phyloP scores from a whole-genome alignment of 495 filamentous ascomycete genomes.

The Physcia stellaris region DNA sequence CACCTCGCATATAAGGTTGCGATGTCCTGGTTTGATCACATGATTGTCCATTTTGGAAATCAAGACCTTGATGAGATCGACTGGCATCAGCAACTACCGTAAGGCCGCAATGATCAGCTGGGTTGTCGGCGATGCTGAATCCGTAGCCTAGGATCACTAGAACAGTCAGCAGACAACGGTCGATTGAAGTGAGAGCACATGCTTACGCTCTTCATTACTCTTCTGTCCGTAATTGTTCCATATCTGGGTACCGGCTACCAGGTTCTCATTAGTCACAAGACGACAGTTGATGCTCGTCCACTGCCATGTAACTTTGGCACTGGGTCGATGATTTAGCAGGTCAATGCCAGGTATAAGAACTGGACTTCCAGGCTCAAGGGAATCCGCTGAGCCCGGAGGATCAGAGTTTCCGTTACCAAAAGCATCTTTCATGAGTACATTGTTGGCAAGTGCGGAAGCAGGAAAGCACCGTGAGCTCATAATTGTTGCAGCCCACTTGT shows the following conservation, averaged over 20 bases:
- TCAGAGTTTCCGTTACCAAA: not conserved
- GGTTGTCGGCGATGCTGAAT: conserved; percentile 46
- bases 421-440: not conserved
- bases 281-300: conserved; percentile 32
- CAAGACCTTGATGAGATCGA: not conserved
- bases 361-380: conserved; percentile 11
- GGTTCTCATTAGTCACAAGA: conserved; percentile 32
- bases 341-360: conserved; percentile 51
- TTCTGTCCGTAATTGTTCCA: conserved; percentile 59
- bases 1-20: too few species aligned
- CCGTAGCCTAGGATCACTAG: conserved; percentile 56
- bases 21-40: conserved; percentile 1
- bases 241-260: conserved; percentile 39
- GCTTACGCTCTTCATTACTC: conserved; percentile 49
- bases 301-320: conserved; percentile 48
- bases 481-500: conserved; percentile 51
- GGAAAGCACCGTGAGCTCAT: conserved; percentile 42
- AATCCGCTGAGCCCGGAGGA: not conserved
- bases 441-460: conserved; percentile 5
- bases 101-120: conserved; percentile 38
- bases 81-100: conserved; percentile 8
- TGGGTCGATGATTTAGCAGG: conserved; percentile 42
- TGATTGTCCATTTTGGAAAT: not conserved
- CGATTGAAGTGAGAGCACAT: not conserved
- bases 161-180: not conserved